phyloP scores from a whole-genome alignment of 129 eudicot genomes.

The Saussurea involucrata region DNA sequence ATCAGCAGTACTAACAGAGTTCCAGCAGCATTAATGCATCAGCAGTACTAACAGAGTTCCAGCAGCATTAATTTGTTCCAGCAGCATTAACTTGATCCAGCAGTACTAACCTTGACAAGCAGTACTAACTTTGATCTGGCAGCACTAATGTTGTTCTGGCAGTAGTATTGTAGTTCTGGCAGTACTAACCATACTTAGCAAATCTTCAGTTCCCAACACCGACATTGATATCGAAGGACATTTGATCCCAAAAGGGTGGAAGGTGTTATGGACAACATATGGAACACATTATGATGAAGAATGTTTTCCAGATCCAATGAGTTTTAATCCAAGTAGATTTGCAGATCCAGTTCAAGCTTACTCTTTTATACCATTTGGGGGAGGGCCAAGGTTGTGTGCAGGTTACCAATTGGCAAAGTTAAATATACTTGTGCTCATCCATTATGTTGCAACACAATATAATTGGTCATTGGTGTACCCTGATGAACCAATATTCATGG shows the following conservation, averaged over 20 bases:
- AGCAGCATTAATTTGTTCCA: too few species aligned
- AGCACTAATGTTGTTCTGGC: too few species aligned
- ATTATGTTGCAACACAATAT: constrained; percentile 62
- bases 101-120: too few species aligned
- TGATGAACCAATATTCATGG: constrained; percentile 56
- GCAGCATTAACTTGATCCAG: too few species aligned
- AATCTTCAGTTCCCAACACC: too few species aligned
- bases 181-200: too few species aligned
- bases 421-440: constrained; percentile 39
- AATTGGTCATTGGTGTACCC: constrained; percentile 56
- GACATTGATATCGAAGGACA: constrained; percentile 43
- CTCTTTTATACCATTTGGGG: constrained; percentile 34
- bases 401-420: constrained; percentile 28
- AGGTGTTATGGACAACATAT: constrained; percentile 38
- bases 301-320: constrained; percentile 33
- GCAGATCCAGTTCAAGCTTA: constrained; percentile 28
- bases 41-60: too few species aligned
- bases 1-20: too few species aligned
- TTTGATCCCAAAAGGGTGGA: constrained; percentile 34
- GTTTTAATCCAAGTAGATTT: constrained; percentile 27
- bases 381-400: constrained; percentile 35
- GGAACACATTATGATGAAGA: constrained; percentile 36
- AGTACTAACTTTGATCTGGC: too few species aligned
- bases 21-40: too few species aligned
- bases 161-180: too few species aligned